phyloP scores from a whole-genome alignment of 768 basidiomycete species.

The Pulveroboletus frians region DNA sequence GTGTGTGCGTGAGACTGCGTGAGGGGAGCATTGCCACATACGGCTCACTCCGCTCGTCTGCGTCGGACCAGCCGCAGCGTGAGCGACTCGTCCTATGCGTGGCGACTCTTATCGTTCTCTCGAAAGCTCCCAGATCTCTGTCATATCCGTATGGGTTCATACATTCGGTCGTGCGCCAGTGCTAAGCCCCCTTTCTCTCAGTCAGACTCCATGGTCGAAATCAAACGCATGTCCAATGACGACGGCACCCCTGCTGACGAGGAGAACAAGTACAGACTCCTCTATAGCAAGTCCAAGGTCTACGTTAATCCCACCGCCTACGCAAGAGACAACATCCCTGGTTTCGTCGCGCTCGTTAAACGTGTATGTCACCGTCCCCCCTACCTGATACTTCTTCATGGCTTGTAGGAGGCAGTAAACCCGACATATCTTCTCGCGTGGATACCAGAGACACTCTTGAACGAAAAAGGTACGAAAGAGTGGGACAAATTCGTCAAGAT shows the following conservation, averaged over 20 bases:
- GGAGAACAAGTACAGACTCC: slow-evolving; percentile 60
- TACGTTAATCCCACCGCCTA: slow-evolving; percentile 94
- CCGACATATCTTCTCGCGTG: slow-evolving; percentile 83
- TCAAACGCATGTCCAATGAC: slow-evolving; percentile 40
- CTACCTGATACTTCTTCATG: slow-evolving; percentile 7
- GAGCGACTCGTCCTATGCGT: slow-evolving; percentile 13
- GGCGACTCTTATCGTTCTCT: slow-evolving; percentile 29
- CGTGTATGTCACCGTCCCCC: slow-evolving; percentile 46
- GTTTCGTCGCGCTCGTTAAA: slow-evolving; percentile 89
- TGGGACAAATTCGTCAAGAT: slow-evolving; percentile 88
- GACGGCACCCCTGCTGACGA: slow-evolving; percentile 35
- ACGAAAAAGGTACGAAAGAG: slow-evolving; percentile 76
- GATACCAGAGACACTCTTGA: slow-evolving; percentile 85
- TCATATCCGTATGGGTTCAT: slow-evolving; percentile 40
- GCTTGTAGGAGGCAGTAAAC: slow-evolving; percentile 60
- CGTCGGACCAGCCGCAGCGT: background rate
- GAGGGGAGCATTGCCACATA: slow-evolving; percentile 15
- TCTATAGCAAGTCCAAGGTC: slow-evolving; percentile 92
- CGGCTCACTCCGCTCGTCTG: slow-evolving; percentile 16
- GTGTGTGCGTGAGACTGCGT: background rate
- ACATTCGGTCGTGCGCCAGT: background rate
- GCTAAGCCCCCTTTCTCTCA: slow-evolving; percentile 18
- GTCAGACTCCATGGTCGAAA: slow-evolving; percentile 71
- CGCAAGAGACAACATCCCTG: slow-evolving; percentile 87
- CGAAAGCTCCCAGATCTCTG: slow-evolving; percentile 41